phyloP scores from a whole-genome alignment of 202 grass and related monocot genomes.

The Zoysia matrella region DNA sequence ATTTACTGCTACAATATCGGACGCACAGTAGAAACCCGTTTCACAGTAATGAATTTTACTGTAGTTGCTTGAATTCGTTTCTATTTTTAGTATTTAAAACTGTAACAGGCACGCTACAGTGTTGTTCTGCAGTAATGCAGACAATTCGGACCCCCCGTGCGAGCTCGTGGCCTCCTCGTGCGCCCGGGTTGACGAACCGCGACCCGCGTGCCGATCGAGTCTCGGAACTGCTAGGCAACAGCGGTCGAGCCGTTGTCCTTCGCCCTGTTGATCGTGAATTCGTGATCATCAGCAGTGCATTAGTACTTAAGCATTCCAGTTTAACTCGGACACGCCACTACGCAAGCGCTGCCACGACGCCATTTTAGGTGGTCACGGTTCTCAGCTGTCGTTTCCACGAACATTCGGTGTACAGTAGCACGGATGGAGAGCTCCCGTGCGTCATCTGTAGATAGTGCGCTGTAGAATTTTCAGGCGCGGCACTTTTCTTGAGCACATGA shows the following conservation, averaged over 20 bases:
- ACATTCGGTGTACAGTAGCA: background rate
- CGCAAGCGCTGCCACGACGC: background rate
- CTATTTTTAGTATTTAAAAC: too few relatives aligned
- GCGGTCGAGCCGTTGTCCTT: background rate
- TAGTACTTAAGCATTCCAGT: background rate
- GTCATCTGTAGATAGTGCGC: background rate
- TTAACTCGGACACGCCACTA: background rate
- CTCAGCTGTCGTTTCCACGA: background rate
- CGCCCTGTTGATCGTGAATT: conserved; percentile 4
- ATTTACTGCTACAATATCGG: too few relatives aligned
- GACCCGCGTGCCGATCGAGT: background rate
- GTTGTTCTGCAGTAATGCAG: too few relatives aligned
- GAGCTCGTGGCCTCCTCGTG: conserved; percentile 6
- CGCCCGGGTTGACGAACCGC: background rate
- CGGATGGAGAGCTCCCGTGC: background rate
- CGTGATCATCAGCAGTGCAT: too few relatives aligned
- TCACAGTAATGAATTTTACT: too few relatives aligned
- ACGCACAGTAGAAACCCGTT: too few relatives aligned
- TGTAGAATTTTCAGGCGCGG: background rate
- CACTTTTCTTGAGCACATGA: background rate
- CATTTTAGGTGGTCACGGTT: background rate
- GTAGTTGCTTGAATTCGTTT: too few relatives aligned
- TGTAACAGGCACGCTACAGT: too few relatives aligned
- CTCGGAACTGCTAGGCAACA: background rate
- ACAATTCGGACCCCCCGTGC: conserved; percentile 31